These are phyloP conservation scores for Calonectria fujianensis DNA, from an alignment of 2,329 filamentous ascomycete species.

Conservation along the genomic window DNA sequence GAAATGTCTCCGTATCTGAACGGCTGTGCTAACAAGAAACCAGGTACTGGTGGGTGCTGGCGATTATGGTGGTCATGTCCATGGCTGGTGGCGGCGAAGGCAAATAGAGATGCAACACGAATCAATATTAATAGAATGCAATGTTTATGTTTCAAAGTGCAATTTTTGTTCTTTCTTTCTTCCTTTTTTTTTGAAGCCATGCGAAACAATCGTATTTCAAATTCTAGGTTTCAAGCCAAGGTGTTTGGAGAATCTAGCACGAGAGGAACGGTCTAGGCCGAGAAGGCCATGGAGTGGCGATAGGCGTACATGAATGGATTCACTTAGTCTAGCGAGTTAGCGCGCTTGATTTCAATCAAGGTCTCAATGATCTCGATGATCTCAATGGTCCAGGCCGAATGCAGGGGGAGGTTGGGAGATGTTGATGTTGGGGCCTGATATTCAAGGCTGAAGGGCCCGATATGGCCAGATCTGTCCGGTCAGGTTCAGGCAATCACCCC, in stretches of 20 bases:
- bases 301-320: not conserved
- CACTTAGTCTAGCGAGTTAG: not conserved
- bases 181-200: not conserved
- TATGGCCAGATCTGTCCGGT: not conserved
- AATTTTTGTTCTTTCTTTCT: not conserved
- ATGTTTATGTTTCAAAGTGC: not conserved
- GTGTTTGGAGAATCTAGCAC: not conserved
- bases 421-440: not conserved
- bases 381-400: slow-evolving; percentile 5
- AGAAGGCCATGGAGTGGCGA: not conserved
- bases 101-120: slow-evolving; percentile 65
- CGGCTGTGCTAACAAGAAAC: slow-evolving; percentile 58
- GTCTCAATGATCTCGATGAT: slow-evolving; percentile 12
- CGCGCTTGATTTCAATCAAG: not conserved
- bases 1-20: not conserved
- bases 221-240: not conserved
- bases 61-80: slow-evolving; percentile 71
- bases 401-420: slow-evolving; percentile 1
- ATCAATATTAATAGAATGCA: slow-evolving; percentile 31
- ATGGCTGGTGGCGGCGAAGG: slow-evolving; percentile 70
- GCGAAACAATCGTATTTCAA: not conserved
- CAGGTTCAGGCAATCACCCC: not conserved
- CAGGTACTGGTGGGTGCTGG: slow-evolving; percentile 81
- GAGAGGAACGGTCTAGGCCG: no score
- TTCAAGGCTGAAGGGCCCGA: not conserved